Conservation (phyloP, 805 yeast genomes). For the Metschnikowia proteae region DNA sequence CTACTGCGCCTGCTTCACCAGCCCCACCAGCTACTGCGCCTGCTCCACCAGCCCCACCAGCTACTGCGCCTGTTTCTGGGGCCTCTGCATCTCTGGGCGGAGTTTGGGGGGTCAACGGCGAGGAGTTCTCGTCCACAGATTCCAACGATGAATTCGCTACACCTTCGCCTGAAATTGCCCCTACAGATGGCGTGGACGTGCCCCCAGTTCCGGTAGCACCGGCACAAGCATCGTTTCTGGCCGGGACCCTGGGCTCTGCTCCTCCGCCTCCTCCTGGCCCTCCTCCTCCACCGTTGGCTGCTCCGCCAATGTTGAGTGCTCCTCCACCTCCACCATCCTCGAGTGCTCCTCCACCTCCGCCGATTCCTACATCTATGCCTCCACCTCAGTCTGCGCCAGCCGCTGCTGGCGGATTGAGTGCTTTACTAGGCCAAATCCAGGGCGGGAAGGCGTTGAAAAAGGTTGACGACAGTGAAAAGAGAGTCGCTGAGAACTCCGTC, state of each 20-base stretch:
- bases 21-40: background rate
- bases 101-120: background rate
- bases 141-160: slow-evolving; percentile 17
- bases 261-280: slow-evolving; percentile 2
- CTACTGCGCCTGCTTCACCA: background rate
- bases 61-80: background rate
- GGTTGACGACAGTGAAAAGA: slow-evolving; percentile 48
- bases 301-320: background rate
- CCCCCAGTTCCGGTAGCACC: slow-evolving; percentile 17
- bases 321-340: slow-evolving; percentile 4
- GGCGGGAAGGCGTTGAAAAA: slow-evolving; percentile 50
- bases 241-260: background rate
- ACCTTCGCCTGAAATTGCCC: slow-evolving; percentile 16
- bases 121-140: slow-evolving; percentile 8
- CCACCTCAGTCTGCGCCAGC: background rate
- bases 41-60: background rate
- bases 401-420: slow-evolving; percentile 33
- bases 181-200: slow-evolving; percentile 3
- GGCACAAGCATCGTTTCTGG: slow-evolving; percentile 8
- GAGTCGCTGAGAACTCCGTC: slow-evolving; percentile 41
- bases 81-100: background rate
- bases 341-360: background rate
- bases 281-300: background rate
- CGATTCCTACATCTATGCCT: background rate
- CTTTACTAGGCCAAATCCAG: slow-evolving; percentile 54